These are phyloP conservation scores for Aureobasidium sp. DNA, from an alignment of 2,329 filamentous ascomycete species.

Conservation along the genomic window DNA sequence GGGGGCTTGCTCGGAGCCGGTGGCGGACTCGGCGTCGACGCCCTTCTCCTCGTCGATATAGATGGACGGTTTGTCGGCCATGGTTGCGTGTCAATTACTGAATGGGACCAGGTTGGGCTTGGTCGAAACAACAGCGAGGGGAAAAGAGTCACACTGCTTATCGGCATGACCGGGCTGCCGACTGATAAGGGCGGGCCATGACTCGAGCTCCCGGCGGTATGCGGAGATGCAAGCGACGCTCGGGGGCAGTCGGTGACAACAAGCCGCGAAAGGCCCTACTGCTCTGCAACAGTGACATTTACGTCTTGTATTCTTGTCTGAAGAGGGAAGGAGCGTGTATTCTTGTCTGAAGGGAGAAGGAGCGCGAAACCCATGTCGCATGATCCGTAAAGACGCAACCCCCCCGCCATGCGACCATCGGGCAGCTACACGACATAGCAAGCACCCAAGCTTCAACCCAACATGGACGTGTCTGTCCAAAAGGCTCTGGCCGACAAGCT, in stretches of 20 bases:
- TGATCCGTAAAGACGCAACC: background rate
- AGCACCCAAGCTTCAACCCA: background rate
- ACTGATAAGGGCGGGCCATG: background rate
- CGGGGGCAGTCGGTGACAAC: background rate
- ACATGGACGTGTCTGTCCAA: conserved; percentile 83
- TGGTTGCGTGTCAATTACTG: conserved; percentile 13
- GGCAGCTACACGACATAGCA: background rate
- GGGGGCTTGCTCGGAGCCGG: conserved; percentile 50
- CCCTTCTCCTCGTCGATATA: conserved; percentile 78
- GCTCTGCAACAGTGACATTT: background rate
- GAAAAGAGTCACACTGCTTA: conserved; percentile 5
- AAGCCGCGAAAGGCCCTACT: background rate
- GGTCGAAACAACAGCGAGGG: background rate
- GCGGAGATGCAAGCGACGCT: background rate
- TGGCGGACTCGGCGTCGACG: conserved; percentile 47
- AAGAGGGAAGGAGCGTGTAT: background rate
- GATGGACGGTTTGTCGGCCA: conserved; percentile 38
- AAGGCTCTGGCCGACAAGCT: conserved; percentile 94
- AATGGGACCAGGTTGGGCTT: background rate
- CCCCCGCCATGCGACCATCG: background rate
- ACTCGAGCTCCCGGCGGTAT: background rate
- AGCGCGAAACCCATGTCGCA: background rate
- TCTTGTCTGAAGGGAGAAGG: background rate
- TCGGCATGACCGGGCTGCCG: background rate
- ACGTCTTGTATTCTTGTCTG: background rate